These are phyloP conservation scores for Eremochloa ophiuroides DNA, from an alignment of 176 grass and related monocot genomes.

Conservation along the genomic window DNA sequence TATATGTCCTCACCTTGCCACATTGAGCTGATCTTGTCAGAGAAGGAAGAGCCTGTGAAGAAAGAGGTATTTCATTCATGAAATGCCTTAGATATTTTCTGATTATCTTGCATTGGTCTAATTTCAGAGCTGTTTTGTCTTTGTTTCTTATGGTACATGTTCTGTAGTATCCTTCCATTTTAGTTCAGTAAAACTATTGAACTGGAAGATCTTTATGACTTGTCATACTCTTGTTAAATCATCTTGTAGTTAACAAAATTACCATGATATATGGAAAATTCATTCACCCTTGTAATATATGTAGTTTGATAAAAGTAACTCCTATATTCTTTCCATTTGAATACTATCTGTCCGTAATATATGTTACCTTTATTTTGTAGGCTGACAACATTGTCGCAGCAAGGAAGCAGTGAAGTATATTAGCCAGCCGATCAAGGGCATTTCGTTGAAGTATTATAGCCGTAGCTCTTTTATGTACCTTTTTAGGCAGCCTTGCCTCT, in stretches of 20 bases:
- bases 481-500: neutral
- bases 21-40: conserved; percentile 70
- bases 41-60: conserved; percentile 82
- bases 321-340: neutral
- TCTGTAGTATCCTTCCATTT: neutral
- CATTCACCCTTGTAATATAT: neutral
- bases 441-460: neutral
- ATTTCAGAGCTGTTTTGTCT: neutral
- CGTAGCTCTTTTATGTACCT: conserved; percentile 2
- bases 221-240: neutral
- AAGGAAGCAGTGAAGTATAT: conserved; percentile 36
- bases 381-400: conserved; percentile 47
- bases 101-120: neutral
- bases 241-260: neutral
- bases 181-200: neutral
- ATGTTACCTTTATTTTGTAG: conserved; percentile 36
- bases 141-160: neutral
- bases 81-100: neutral
- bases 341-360: neutral
- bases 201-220: neutral
- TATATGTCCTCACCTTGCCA: conserved; percentile 86
- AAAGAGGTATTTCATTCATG: conserved; percentile 46
- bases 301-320: too few relatives aligned
- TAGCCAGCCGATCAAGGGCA: neutral
- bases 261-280: neutral